Base-by-base conservation (phyloP, 1,284 basidiomycete species). In the Leccinum pallidistipes region DNA sequence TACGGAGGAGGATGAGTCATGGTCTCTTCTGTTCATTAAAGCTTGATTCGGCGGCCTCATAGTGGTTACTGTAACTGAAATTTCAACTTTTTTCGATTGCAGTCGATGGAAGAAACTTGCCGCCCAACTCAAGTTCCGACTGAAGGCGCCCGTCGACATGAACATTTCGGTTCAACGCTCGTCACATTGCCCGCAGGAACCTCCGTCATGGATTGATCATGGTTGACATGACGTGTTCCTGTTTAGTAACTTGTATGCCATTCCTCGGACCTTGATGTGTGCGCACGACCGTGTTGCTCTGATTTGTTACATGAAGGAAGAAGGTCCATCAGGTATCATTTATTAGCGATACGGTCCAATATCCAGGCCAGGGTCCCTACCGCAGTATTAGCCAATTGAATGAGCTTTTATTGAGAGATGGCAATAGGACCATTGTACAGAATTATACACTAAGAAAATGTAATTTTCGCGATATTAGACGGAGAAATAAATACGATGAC, bases 1-100 rank as follows among this genome's bases (percentile, higher is more conserved):
- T 63, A 97, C 90, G 53, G 92, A 90, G 57, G 85, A 79, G 3
- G 92, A 93, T 32, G 94, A 95, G 31, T 9, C 31, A 31, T 31
- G 31, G 31, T 31, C 31, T 31, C 31, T 31, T 31, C 31, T 31
- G 31, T 31, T 31, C 31, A 9, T 31, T 31, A 9, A 31, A 31
- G 31, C 31, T 31, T 31, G 31, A 31, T 31, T 31, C 31, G 31
- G 31, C 31, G 31, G 31, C 31, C 31, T 31, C 31, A 31, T 31
- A 31, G 31, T 31, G 31, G 31, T 31, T 31, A 31, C 31, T 31
- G 31, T 3, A 45, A 45, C 43, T 45, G 43, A 45, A 45, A 18
- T 45, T 45, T 31, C 27, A 29, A 29, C 27, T 29, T 29, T 29
- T 29, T 29, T 29, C 27, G 27, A 29, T 29, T 29, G 27, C 27